Base-by-base conservation (phyloP, 2,329 filamentous ascomycete species). In the Ascochyta lentis region DNA sequence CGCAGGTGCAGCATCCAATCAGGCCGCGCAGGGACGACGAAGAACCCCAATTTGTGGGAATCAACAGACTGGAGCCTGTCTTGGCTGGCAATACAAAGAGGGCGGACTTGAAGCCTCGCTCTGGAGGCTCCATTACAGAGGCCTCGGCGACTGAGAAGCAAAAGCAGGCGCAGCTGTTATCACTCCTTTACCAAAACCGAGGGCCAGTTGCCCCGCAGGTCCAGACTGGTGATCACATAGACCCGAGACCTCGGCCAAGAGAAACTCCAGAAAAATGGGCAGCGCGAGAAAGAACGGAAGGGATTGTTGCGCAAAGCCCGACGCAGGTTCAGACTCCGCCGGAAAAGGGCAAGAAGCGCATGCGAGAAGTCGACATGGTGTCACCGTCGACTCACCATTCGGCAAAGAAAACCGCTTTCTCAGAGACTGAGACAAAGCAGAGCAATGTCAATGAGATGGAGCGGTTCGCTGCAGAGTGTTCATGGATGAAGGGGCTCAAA, bases 401-500 rank as follows among this genome's bases (percentile, higher is more conserved):
- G 4, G 31, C 47, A 3, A 56, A 48, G 43, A 47, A 47, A 16
- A 12, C 26, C 0, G 39, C 56, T 1, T 43, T 47, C 23, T 38
- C 38, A 1, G 35, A 42, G 5, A 12, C 27, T 6, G 35, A 38
- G 26, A 15, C 41, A 29, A 40, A 47, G 27, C 47, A 48, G 27
- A 40, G 27, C 12, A 23, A 47, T 24, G 44, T 8, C 13, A 27
- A 31, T 29, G 16, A 45, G 12, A n/a, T 60, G 35, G 44, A 59
- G 19, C 46, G 19, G 26, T 48, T 60, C 8, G 49, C 54, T 0
- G 40, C 55, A 15, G 55, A 60, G 24, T 67, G 64, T 45, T 39
- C 61, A 19, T 69, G 67, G 67, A 68, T 69, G 65, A 60, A 63
- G 45, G 64, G 59, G 6, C 52, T 68, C 10, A 49, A 59, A 6